Percentiles rank a stretch among this genome's conserved stretches.
phyloP scores from a whole-genome alignment of 306 rosid genomes.

The Medicago lupulina region DNA sequence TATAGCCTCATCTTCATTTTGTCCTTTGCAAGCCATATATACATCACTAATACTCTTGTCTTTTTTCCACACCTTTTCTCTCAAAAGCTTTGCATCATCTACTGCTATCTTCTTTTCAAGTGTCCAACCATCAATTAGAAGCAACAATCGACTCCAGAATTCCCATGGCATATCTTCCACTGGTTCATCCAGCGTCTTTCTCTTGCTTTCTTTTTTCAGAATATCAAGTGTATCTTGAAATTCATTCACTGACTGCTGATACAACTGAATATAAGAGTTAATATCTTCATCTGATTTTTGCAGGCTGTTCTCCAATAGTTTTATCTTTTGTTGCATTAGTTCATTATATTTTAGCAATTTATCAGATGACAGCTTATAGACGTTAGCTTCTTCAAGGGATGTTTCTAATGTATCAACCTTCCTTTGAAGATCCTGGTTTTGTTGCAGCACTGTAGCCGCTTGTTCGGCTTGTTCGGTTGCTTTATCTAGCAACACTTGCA shows the following conservation, averaged over 20 bases:
- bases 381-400: constrained; percentile 73
- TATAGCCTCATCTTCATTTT: constrained; percentile 66
- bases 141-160: constrained; percentile 87
- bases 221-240: constrained; percentile 75
- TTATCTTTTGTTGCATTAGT: constrained; percentile 78
- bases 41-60: constrained; percentile 64
- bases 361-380: constrained; percentile 73
- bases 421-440: constrained; percentile 81
- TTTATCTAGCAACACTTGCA: constrained; percentile 73
- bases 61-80: constrained; percentile 87
- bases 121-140: constrained; percentile 90
- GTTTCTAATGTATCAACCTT: constrained; percentile 83
- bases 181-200: constrained; percentile 63
- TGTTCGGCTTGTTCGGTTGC: constrained; percentile 81
- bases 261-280: constrained; percentile 72
- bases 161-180: constrained; percentile 93
- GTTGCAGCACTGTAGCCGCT: constrained; percentile 69
- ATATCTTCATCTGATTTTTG: constrained; percentile 86
- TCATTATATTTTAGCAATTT: constrained; percentile 71
- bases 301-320: constrained; percentile 76
- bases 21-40: constrained; percentile 69
- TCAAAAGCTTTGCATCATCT: constrained; percentile 72
- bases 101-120: constrained; percentile 75
- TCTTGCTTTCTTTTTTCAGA: constrained; percentile 82
- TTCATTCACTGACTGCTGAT: constrained; percentile 85